Evolutionary conservation across 805 yeast genomes (phyloP), one percentile per base, ranked within the genome.

Genomic region (Candida montana): DNA sequence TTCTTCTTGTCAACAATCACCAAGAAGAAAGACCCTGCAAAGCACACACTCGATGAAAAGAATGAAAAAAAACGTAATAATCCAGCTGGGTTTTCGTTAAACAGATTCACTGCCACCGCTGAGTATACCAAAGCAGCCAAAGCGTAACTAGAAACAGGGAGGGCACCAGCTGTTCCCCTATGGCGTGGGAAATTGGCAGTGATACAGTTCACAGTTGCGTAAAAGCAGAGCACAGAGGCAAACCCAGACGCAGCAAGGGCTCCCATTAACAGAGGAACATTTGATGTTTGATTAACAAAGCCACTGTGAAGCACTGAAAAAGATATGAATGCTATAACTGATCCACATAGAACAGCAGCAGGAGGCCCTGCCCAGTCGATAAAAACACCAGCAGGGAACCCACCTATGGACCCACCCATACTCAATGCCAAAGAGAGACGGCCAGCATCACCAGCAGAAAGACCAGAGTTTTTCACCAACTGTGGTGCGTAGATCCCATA

Each of bases 401-500:
- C 91, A 20, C 88, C 81, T 9, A 81, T 51, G 0, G 86, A 77
- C 2, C 81, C 67, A 4, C 95, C 95, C 7, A 81, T 55, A 32
- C 74, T 77, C 19, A 81, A 64, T 0, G 82, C 73, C 29, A 83
- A 62, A 0, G 91, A 77, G 5, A 84, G 66, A 12, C 75, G 70
- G 3, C 89, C 84, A 7, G 88, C 75, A 47, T 76, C 77, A 0
- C 77, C 65, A 0, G 83, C 72, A 0, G 81, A 71, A 21, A 83
- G 66, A 1, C 77, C 71, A 19, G 83, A 75, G 49, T 70, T 63
- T 20, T 67, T 63, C 21, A 81, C 71, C 47, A 84, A 63, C 55
- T 83, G 89, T 2, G 91, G 90, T 1, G 88, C 79, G 55, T 77
- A 84, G n/a, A 78, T 75, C 1, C 90, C 85, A 56, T 78, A 84